Evolutionary conservation across 2,329 filamentous ascomycete genomes (phyloP), one percentile per base, ranked within the genome.

Genomic region (Periconia digitata): DNA sequence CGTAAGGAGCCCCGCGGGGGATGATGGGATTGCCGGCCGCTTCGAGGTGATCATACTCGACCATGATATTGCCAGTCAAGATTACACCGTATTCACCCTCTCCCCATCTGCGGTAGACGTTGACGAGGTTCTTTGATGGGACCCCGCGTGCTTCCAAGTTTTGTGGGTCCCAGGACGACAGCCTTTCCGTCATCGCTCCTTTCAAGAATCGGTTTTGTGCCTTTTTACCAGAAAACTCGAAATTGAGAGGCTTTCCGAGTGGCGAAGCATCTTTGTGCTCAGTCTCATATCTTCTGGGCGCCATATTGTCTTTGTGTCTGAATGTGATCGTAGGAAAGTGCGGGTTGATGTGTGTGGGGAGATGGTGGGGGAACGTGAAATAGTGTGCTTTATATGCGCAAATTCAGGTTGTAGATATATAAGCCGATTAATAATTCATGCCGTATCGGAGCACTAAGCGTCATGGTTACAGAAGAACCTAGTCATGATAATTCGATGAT

Each of bases 181-280:
- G 71, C 7, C 78, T 74, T 64, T 89, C 85, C 2, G 81, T 81
- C 85, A 88, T 87, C 36, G 85, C 80, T 6, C 75, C 83, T 67
- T 88, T 88, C 54, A 87, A 66, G 59, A 87, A 84, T n/a, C 84
- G 76, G 63, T 87, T 88, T 36, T 78, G 79, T 1, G 84, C 84
- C 1, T 76, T 79, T 47, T 73, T 76, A 43, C 78, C 76, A 36
- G 78, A 79, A 55, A 77, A 77, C 15, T 67, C 67, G 51, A 76
- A 77, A 24, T 72, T 57, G 41, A 77, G 66, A n/a, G 74, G 72
- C 55, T 76, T 62, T 43, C 65, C 74, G 49, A 77, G 54, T 8
- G 74, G 70, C 1, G 70, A 60, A 18, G 69, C 54, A 54, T 74
- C 72, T 50, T 69, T 69, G 53, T 72, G 51, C 44, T 71, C 64